Base-by-base conservation (phyloP, 805 yeast species). In the Candida boidinii region DNA sequence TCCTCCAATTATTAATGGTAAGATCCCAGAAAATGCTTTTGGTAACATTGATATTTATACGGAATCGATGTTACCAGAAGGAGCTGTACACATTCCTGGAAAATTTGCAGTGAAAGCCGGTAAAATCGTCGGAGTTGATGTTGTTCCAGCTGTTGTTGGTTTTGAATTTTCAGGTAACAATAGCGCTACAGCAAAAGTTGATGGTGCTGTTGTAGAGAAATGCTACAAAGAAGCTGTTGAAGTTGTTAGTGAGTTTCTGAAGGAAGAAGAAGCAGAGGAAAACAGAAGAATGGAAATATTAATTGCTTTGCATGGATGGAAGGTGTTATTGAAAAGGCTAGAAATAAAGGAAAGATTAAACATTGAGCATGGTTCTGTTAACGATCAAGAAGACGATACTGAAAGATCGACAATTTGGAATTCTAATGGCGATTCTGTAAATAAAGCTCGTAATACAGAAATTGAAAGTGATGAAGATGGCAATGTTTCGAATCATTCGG, bases 41-140 rank as follows among this genome's bases (percentile, higher is more conserved):
- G 94, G 94, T 0, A 87, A 90, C 41, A 71, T 90, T 31, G 97
- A 90, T 46, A 56, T 87, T 2, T 90, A 82, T 54, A 70, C 70
- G 1, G 72, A 78, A 0, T 62, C 74, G 27, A 90, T 90, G 97
- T 59, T 90, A 2, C 98, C 98, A 0, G 66, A 59, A 13, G 88
- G 90, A 16, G 94, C 84, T 7, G 69, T 62, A 9, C 70, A 84
- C 34, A 58, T 87, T 5, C 60, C 67, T 5, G 56, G 71, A 43
- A 66, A 70, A 24, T 54, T 67, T 36, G 74, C 82, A 0, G 74
- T 70, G 24, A 65, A 64, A 30, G 96, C 97, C 0, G 94, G 94
- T 0, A 70, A 69, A 37, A 49, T 76, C 1, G 46, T 88, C 9
- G 74, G 70, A 1, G 66, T 90, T 6, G 95, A 85, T 42, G 86